Evolutionary conservation across 1,139 yeast genomes (phyloP).

Genomic region (Diutina siamensis): DNA sequence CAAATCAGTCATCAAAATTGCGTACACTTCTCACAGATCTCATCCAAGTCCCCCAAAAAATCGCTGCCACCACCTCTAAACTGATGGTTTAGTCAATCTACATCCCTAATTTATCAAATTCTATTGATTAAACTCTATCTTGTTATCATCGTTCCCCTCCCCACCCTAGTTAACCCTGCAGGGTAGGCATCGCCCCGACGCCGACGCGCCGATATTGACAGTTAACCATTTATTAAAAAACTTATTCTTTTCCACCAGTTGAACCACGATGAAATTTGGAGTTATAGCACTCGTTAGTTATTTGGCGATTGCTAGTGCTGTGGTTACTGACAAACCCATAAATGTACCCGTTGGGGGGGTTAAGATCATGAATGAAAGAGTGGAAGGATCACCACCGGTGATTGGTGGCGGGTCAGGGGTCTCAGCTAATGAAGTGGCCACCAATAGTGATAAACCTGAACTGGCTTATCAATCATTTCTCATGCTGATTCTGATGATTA

Average conservation of each 20-base stretch:
- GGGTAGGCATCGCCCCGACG: neutral
- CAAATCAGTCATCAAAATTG: too few relatives aligned
- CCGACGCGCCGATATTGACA: neutral
- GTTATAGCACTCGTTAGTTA: neutral
- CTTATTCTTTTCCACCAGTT: neutral
- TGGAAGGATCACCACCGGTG: neutral
- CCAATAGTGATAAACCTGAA: neutral
- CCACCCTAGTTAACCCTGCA: too few relatives aligned
- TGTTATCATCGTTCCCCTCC: neutral
- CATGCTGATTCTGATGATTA: constrained; percentile 74
- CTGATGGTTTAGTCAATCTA: too few relatives aligned
- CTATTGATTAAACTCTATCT: neutral
- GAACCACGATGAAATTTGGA: neutral
- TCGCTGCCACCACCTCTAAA: too few relatives aligned
- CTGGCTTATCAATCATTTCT: constrained; percentile 20
- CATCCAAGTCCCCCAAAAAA: too few relatives aligned
- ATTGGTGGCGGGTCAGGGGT: too few relatives aligned
- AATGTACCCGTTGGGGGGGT: neutral
- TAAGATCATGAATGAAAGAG: neutral
- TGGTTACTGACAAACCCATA: neutral
- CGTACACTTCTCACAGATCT: too few relatives aligned
- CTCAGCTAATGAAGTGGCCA: neutral
- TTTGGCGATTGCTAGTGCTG: neutral
- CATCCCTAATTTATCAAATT: too few relatives aligned
- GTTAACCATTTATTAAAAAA: neutral